These are phyloP conservation scores for Quercus tomentella DNA, from an alignment of 331 rosid genomes.

Conservation along the genomic window DNA sequence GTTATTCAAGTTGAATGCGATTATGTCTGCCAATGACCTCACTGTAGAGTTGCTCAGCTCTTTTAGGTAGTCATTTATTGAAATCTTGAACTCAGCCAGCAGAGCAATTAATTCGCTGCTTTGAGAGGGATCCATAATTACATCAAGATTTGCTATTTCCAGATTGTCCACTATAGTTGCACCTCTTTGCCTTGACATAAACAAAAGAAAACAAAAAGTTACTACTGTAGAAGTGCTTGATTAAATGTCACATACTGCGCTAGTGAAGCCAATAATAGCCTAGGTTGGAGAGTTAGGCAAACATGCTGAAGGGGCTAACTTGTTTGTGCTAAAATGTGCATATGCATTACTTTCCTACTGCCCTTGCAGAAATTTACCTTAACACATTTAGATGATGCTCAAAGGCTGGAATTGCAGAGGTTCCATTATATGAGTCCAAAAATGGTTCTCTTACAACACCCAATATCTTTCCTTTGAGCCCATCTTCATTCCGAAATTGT, in stretches of 20 bases:
- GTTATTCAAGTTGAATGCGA: constrained; percentile 42
- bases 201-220: not conserved
- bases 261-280: constrained; percentile 6
- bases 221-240: constrained; percentile 10
- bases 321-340: not conserved
- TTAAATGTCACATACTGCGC: constrained; percentile 2
- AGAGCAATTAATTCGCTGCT: constrained; percentile 41
- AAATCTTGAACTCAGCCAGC: constrained; percentile 45
- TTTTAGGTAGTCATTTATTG: constrained; percentile 36
- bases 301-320: not conserved
- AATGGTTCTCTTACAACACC: constrained; percentile 39
- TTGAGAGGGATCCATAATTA: constrained; percentile 17
- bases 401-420: constrained; percentile 20
- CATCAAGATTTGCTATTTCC: constrained; percentile 34
- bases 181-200: constrained; percentile 46
- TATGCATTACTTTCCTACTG: no score
- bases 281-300: not conserved
- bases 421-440: constrained; percentile 11
- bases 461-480: constrained; percentile 37
- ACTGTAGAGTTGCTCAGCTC: constrained; percentile 44
- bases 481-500: constrained; percentile 27
- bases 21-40: constrained; percentile 45
- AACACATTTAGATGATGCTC: constrained; percentile 27
- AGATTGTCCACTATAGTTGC: constrained; percentile 50
- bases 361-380: constrained; percentile 17